Evolutionary conservation across 1,284 basidiomycete genomes (phyloP).

Genomic region (Melampsora larici-populina): DNA sequence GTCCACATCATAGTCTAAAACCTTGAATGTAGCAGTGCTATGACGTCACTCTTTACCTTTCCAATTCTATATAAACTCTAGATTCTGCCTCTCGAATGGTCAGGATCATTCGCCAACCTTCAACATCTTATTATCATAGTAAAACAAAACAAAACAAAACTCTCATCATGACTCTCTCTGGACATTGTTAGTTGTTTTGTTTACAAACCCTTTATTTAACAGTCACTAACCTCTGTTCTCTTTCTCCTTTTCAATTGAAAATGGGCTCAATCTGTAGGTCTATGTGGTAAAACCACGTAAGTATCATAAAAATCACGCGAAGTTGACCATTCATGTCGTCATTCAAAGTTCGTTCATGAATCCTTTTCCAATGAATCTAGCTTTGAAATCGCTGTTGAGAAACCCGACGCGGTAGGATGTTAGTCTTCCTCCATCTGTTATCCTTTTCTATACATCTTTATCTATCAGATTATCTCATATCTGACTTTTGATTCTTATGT

Average conservation of each 20-base stretch:
- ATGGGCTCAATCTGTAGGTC: background rate
- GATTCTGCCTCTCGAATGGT: too few relatives aligned
- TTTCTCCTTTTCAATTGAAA: background rate
- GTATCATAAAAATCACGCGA: background rate
- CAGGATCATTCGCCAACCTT: too few relatives aligned
- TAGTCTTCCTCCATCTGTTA: background rate
- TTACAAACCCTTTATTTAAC: too few relatives aligned
- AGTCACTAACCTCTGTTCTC: background rate
- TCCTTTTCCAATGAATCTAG: background rate
- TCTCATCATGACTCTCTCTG: background rate
- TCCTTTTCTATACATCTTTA: background rate
- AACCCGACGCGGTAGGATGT: constrained; percentile 7
- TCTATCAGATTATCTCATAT: background rate
- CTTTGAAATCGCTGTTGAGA: background rate
- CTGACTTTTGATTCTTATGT: background rate
- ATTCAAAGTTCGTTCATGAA: background rate
- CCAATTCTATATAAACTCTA: too few relatives aligned
- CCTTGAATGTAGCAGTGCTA: too few relatives aligned
- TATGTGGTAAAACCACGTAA: background rate
- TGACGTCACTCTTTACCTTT: too few relatives aligned
- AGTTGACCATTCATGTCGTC: background rate
- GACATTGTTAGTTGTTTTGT: constrained; percentile 4
- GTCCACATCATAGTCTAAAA: too few relatives aligned
- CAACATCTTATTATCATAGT: too few relatives aligned
- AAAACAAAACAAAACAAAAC: too few relatives aligned